These are phyloP conservation scores for Syncephalastrum monosporum DNA, from an alignment of 371 early-diverging fungal species.

Conservation along the genomic window DNA sequence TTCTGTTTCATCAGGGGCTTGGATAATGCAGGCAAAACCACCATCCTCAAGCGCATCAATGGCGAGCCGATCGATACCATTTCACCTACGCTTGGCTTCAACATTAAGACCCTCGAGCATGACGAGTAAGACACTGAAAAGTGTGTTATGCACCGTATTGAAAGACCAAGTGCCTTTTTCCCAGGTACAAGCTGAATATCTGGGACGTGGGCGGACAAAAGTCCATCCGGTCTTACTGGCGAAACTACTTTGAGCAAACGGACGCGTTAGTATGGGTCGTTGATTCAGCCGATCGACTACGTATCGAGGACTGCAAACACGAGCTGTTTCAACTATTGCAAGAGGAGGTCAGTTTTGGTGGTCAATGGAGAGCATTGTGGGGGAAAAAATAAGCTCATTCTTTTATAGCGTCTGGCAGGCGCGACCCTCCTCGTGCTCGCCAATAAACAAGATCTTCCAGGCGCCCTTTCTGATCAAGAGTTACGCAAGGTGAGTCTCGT, in stretches of 20 bases:
- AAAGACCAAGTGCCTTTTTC: not conserved
- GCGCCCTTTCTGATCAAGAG: conserved; percentile 73
- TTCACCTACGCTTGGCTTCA: conserved; percentile 97
- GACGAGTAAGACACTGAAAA: conserved; percentile 47
- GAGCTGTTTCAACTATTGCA: conserved; percentile 80
- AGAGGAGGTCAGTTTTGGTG: conserved; percentile 58
- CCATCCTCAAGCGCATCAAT: conserved; percentile 93
- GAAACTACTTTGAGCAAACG: conserved; percentile 99
- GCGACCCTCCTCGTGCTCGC: conserved; percentile 82
- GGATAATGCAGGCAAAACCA: conserved; percentile 99
- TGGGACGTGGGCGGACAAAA: conserved; percentile 99
- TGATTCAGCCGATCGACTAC: conserved; percentile 87
- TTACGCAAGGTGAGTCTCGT: conserved; percentile 57
- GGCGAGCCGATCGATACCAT: conserved; percentile 90
- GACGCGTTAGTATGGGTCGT: conserved; percentile 99
- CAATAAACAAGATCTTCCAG: conserved; percentile 94
- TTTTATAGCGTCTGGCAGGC: conserved; percentile 71
- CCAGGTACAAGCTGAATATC: conserved; percentile 36
- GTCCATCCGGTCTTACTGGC: conserved; percentile 97
- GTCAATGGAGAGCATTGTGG: not conserved
- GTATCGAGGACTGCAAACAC: conserved; percentile 77
- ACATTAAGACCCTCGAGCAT: conserved; percentile 92
- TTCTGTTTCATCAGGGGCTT: conserved; percentile 67
- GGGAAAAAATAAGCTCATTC: not conserved
- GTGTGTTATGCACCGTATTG: not conserved